These are phyloP conservation scores for Xylariaceae sp. DNA, from an alignment of 2,329 filamentous ascomycete genomes.

Conservation along the genomic window DNA sequence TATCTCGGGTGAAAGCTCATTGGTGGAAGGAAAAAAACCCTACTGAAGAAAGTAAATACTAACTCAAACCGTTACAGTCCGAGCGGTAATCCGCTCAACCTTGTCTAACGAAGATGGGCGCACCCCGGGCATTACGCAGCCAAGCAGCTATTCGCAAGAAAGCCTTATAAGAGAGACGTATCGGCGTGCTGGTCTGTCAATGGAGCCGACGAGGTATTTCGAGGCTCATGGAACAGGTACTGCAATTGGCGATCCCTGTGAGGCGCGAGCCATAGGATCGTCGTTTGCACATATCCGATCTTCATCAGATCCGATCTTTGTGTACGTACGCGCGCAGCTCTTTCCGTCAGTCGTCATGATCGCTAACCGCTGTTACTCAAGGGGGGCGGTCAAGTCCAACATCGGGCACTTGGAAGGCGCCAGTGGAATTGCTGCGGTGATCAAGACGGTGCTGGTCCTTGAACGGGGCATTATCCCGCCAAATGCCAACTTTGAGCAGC, in stretches of 20 bases:
- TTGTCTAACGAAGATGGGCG: conserved; percentile 40
- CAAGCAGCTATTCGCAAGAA: conserved; percentile 35
- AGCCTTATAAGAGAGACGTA: conserved; percentile 33
- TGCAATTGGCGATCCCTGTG: conserved; percentile 22
- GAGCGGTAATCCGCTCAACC: conserved; percentile 36
- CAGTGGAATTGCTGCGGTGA: conserved; percentile 22
- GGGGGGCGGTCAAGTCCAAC: conserved; percentile 25
- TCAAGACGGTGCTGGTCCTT: conserved; percentile 21
- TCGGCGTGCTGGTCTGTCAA: conserved; percentile 26
- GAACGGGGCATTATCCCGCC: conserved; percentile 24
- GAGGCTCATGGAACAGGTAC: conserved; percentile 30
- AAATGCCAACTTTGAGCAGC: conserved; percentile 28
- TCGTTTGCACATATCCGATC: conserved; percentile 10
- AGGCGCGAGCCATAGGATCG: conserved; percentile 21
- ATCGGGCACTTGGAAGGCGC: conserved; percentile 29
- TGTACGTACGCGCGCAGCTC: background rate
- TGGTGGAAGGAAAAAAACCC: too few relatives aligned
- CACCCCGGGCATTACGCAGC: conserved; percentile 44
- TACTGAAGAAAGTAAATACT: too few relatives aligned
- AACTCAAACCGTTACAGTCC: too few relatives aligned
- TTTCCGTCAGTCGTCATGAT: background rate
- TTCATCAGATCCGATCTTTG: conserved; percentile 1
- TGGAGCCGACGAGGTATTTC: conserved; percentile 22
- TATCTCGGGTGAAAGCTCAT: too few relatives aligned
- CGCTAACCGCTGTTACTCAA: conserved; percentile 4